Evolutionary conservation across 148 eudicot species (phyloP).

Genomic region (Fagopyrum esculentum): DNA sequence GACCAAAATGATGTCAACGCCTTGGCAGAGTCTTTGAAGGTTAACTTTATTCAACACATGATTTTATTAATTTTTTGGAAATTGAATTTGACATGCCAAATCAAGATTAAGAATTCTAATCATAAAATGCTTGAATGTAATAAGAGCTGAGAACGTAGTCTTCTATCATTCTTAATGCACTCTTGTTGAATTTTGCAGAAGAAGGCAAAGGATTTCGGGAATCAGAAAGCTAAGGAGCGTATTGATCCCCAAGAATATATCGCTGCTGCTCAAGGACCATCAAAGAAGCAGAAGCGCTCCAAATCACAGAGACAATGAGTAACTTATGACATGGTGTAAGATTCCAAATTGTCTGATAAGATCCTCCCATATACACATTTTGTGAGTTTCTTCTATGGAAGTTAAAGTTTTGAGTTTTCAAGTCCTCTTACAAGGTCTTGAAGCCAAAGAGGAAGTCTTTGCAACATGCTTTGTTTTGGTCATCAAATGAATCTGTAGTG

Average conservation of each 20-base stretch:
- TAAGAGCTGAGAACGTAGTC: background rate
- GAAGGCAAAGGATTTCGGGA: constrained; percentile 60
- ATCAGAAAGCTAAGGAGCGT: constrained; percentile 36
- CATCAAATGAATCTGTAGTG: too few relatives aligned
- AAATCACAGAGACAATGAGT: background rate
- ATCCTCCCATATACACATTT: background rate
- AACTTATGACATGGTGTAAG: background rate
- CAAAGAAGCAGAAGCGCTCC: constrained; percentile 42
- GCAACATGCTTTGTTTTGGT: too few relatives aligned
- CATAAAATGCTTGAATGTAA: background rate
- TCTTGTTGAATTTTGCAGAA: constrained; percentile 32
- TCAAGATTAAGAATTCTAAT: background rate
- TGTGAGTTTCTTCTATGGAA: background rate
- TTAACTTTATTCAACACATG: constrained; percentile 16
- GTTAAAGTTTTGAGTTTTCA: background rate
- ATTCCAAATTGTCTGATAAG: background rate
- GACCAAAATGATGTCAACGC: constrained; percentile 38
- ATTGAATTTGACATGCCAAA: background rate
- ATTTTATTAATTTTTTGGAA: background rate
- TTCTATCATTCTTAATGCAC: background rate
- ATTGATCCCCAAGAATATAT: constrained; percentile 53
- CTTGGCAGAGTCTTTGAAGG: constrained; percentile 69
- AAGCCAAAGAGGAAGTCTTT: too few relatives aligned
- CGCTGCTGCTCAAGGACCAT: constrained; percentile 30
- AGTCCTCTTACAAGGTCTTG: background rate